Base-by-base conservation (phyloP, 2,329 filamentous ascomycete genomes). In the Ceratocystis smalleyi region DNA sequence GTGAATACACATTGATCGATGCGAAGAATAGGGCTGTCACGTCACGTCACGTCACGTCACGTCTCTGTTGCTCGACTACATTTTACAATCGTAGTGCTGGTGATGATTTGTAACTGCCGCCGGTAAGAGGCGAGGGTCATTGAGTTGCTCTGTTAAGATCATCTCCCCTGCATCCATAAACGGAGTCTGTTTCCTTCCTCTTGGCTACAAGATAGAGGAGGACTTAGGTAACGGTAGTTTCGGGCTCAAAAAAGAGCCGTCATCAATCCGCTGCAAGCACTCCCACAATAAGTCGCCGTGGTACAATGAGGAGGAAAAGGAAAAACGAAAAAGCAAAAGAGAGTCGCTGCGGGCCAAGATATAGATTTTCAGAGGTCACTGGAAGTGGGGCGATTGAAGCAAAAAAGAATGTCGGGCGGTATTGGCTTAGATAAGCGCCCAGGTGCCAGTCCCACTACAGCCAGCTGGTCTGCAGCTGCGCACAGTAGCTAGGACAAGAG, bases 151-250 rank as follows among this genome's bases (percentile, higher is more conserved):
- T 74, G 47, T 49, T 22, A 19, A 51, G 73, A 74, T 78, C n/a
- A 43, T 81, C 81, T 86, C 77, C 77, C 81, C 80, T 83, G 82
- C 82, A 84, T 86, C 84, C 84, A 86, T 84, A 84, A 83, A 74
- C 83, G 82, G 83, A 80, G 83, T 83, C 73, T 62, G 43, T 64
- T 62, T 35, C 62, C 63, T 78, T 77, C 67, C 72, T 86, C 83
- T 85, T 71, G 83, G 79, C 77, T 82, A 85, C 81, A 84, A 82
- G 83, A 86, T 86, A 86, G 84, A 86, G 83, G 82, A 81, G 77
- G 77, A 83, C 82, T 83, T 79, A 85, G 74, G 74, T 76, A 77
- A 75, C 74, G 76, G 74, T 35, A 59, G 49, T 47, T 32, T 35
- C 19, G 19, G 59, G 61, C 47, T 43, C 54, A 19, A 7, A 30